Percentiles rank a stretch among this genome's conserved stretches.
Evolutionary conservation across 2,329 filamentous ascomycete species (phyloP).

Genomic region (Diaporthe velutina): DNA sequence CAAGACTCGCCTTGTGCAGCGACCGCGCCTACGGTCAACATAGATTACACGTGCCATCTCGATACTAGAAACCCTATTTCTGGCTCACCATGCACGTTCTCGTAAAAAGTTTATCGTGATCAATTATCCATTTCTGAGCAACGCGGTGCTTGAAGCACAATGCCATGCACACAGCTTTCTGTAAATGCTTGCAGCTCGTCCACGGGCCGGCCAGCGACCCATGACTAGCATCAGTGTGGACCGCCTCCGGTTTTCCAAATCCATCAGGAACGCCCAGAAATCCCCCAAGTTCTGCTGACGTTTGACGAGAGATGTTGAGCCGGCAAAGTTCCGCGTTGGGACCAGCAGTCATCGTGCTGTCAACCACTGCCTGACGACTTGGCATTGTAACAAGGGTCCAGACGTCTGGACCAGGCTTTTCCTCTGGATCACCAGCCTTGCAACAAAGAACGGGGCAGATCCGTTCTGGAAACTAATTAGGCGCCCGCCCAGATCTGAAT

Average conservation of each 20-base stretch:
- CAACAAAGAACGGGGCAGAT: neutral
- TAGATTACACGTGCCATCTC: neutral
- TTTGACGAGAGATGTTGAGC: neutral
- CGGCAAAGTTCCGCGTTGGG: neutral
- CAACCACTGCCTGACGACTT: neutral
- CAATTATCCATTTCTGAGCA: neutral
- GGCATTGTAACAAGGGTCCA: neutral
- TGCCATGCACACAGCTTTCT: neutral
- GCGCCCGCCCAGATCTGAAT: neutral
- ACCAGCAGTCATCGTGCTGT: neutral
- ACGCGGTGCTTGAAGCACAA: neutral
- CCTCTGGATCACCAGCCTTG: neutral
- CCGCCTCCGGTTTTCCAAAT: neutral
- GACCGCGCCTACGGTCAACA: neutral
- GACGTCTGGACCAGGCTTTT: neutral
- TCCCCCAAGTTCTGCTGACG: neutral
- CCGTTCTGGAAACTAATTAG: no score
- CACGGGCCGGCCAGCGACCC: neutral
- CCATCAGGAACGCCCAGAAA: neutral
- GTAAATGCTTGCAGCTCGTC: neutral
- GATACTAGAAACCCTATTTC: no score
- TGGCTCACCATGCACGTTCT: neutral
- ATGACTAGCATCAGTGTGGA: neutral
- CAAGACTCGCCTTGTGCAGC: neutral
- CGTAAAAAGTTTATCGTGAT: no score